Percentiles rank a stretch among this genome's conserved stretches.
Conservation (phyloP, 345 rosid species). For the Erodium maritimum region DNA sequence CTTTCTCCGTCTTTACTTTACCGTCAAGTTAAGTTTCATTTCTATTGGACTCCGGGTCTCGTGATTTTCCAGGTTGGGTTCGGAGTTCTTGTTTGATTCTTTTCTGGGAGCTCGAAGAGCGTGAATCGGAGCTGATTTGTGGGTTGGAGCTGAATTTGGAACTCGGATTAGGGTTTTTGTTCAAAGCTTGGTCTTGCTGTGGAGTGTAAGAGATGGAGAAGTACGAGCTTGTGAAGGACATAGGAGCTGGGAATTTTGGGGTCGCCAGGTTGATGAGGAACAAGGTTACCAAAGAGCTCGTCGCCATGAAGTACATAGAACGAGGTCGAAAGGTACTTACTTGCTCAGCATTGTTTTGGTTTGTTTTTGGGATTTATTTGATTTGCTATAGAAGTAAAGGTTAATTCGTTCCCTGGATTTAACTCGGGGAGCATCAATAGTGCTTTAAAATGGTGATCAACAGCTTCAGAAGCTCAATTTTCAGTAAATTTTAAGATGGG, state of each 20-base stretch:
- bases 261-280: slow-evolving; percentile 21
- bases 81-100: not conserved
- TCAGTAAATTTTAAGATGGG: too few species aligned
- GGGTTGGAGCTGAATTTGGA: not conserved
- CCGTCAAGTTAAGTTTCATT: too few species aligned
- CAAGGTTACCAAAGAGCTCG: slow-evolving; percentile 22
- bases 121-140: not conserved
- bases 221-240: slow-evolving; percentile 21
- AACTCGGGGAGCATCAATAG: not conserved
- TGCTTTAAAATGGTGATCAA: not conserved
- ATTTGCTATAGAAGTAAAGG: too few species aligned
- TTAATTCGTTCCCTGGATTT: too few species aligned
- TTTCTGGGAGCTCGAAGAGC: too few species aligned
- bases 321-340: slow-evolving; percentile 8
- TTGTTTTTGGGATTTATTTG: not conserved
- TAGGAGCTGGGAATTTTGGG: slow-evolving; percentile 15
- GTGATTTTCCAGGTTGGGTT: not conserved
- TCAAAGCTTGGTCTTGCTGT: too few species aligned
- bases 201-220: slow-evolving; percentile 11
- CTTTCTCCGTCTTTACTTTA: not conserved
- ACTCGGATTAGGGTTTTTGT: not conserved
- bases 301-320: slow-evolving; percentile 25
- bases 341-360: not conserved
- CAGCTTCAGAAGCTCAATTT: not conserved
- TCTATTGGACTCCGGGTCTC: not conserved